Percentiles rank a stretch among this genome's conserved stretches.
phyloP scores from a whole-genome alignment of 1,139 yeast species.

The Sugiyamaella sp. region DNA sequence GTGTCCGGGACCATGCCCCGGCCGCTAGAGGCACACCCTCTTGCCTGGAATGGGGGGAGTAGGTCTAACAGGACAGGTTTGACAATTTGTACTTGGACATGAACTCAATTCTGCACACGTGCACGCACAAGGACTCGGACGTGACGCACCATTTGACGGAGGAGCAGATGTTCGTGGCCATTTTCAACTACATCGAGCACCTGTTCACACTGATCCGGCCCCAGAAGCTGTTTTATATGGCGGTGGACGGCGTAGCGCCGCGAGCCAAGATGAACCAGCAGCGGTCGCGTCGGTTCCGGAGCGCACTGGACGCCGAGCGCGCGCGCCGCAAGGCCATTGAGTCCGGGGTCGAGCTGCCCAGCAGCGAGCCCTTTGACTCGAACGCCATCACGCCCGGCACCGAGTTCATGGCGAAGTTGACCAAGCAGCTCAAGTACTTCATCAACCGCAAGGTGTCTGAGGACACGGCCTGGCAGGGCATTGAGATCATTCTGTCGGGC shows the following conservation, averaged over 20 bases:
- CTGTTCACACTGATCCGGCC: conserved; percentile 87
- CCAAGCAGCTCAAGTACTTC: conserved; percentile 83
- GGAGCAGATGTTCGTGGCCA: conserved; percentile 91
- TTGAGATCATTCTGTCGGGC: conserved; percentile 86
- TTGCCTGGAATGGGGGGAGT: not conserved
- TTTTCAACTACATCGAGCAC: conserved; percentile 93
- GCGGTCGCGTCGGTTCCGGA: conserved; percentile 89
- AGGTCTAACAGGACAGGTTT: conserved; percentile 47
- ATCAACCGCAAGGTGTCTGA: conserved; percentile 81
- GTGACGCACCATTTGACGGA: conserved; percentile 59
- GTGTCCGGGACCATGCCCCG: conserved; percentile 2
- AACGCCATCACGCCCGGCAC: conserved; percentile 99
- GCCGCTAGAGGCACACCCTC: conserved; percentile 6
- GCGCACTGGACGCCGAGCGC: conserved; percentile 90
- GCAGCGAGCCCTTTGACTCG: conserved; percentile 67
- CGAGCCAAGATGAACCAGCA: conserved; percentile 99
- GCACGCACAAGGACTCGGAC: conserved; percentile 68
- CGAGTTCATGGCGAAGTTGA: conserved; percentile 91
- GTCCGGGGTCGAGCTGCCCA: conserved; percentile 64
- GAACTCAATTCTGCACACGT: conserved; percentile 83
- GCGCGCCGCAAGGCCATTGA: conserved; percentile 65
- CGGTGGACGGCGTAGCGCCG: conserved; percentile 99
- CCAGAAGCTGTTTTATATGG: conserved; percentile 87
- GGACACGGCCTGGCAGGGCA: conserved; percentile 88
- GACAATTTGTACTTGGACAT: conserved; percentile 94